Base-by-base conservation (phyloP, 371 early-diverging fungal species). In the Haplosporangium sp. region DNA sequence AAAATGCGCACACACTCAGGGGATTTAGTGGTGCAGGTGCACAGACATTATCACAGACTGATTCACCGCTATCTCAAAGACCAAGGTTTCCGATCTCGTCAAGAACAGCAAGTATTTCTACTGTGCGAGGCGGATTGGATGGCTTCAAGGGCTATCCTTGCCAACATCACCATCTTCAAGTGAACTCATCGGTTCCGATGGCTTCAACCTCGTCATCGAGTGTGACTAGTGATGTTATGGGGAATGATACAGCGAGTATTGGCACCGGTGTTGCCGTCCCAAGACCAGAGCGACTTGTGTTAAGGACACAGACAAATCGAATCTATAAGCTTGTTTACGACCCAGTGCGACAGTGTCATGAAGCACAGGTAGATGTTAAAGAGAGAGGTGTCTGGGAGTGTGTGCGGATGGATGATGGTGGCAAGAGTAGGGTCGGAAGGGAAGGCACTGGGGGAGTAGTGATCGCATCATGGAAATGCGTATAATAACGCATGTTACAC, bases 351-450 rank as follows among this genome's bases (percentile, higher is more conserved):
- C 81, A 81, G 55, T 81, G 81, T 17, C 81, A 81, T 62, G 81
- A 74, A 27, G 75, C 81, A 1, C 68, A 75, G 45, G 58, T 81
- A n/a, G 81, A 74, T 35, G 56, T 74, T 20, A 81, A 74, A 55
- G 81, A 81, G 57, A 65, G 81, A 0, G 81, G 81, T 3, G 62
- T 75, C 45, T 81, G 81, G 81, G 81, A 81, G 58, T 81, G 81
- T 69, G 81, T 81, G 10, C 65, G 81, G 34, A 74, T 81, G 72
- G 81, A 81, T 52, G 81, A 81, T 56, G 81, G 81, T 35, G 81
- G 75, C 40, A 74, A 66, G 58, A 68, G 63, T 44, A 75, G 81
- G 3, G 81, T 81, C 6, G 81, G 71, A 5, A 52, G 81, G 3
- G 81, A 81, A 19, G 81, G 81, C 5, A 63, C 75, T 3, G 62